A percentile compares a stretch with the other conserved stretches of the same genome.
Evolutionary conservation across 495 filamentous ascomycete genomes (phyloP).

Genomic region (Daldinia vernicosa): DNA sequence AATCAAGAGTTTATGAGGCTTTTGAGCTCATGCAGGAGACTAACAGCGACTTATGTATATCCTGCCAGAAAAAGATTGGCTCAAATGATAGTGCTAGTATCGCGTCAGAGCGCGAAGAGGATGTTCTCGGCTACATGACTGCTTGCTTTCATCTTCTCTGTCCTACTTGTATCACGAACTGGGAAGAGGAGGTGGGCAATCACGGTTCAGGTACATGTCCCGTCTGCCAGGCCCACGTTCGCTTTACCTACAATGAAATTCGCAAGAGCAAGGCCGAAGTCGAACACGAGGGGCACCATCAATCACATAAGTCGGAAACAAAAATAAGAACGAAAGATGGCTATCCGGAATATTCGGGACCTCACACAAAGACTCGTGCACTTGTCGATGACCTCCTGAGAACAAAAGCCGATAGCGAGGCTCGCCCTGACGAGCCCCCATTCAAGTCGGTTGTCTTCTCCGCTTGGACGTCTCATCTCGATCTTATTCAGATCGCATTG

Average conservation of each 20-base stretch:
- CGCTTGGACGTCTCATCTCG: conserved; percentile 91
- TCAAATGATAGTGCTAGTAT: conserved; percentile 59
- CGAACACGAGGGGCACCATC: conserved; percentile 60
- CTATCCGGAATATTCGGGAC: conserved; percentile 84
- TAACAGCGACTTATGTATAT: conserved; percentile 72
- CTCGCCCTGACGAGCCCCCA: conserved; percentile 66
- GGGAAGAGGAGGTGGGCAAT: conserved; percentile 52
- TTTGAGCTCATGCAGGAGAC: conserved; percentile 82
- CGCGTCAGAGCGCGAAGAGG: conserved; percentile 66
- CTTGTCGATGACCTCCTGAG: conserved; percentile 72
- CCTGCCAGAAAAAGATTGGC: conserved; percentile 72
- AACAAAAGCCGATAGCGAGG: conserved; percentile 66
- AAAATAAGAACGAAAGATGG: conserved; percentile 68
- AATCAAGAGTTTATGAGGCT: conserved; percentile 81
- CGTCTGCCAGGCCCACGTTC: conserved; percentile 69
- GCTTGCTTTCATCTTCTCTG: conserved; percentile 88
- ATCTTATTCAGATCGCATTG: conserved; percentile 89
- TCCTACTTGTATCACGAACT: conserved; percentile 69
- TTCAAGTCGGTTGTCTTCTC: conserved; percentile 94
- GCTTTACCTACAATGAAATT: conserved; percentile 68
- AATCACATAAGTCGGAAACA: conserved; percentile 56
- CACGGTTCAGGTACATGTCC: conserved; percentile 61
- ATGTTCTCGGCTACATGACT: conserved; percentile 77
- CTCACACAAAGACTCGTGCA: conserved; percentile 88
- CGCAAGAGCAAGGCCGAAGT: conserved; percentile 69